These are phyloP conservation scores for Hymenoscyphus infarciens DNA, from an alignment of 2,329 filamentous ascomycete species.

Conservation along the genomic window DNA sequence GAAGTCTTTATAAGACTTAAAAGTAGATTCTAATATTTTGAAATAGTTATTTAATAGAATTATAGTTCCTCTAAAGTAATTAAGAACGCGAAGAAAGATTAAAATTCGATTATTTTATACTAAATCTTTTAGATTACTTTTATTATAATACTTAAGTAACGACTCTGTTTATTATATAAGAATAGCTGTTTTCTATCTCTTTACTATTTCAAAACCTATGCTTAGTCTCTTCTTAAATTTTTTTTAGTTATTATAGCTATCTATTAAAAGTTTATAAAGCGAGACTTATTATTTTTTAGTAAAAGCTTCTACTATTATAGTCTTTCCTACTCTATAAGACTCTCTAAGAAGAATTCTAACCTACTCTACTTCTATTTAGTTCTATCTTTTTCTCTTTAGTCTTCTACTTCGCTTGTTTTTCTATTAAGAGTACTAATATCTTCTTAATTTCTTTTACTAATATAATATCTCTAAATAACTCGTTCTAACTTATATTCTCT, in stretches of 20 bases:
- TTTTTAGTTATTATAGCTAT: neutral
- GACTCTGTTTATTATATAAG: neutral
- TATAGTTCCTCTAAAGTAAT: neutral
- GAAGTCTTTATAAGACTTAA: neutral
- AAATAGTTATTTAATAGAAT: neutral
- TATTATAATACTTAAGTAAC: neutral
- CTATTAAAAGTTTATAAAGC: neutral
- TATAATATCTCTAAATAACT: neutral
- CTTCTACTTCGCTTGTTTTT: neutral
- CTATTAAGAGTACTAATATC: neutral
- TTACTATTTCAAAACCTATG: neutral
- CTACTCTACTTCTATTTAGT: neutral
- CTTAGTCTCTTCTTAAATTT: neutral
- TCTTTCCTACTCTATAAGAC: neutral
- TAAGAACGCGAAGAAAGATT: neutral
- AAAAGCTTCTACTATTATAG: neutral
- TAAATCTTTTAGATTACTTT: neutral
- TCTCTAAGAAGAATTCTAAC: neutral
- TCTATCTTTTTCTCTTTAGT: neutral
- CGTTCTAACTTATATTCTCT: neutral
- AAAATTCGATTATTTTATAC: neutral
- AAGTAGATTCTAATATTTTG: neutral
- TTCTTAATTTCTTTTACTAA: neutral
- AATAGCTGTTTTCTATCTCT: neutral
- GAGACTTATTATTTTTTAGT: neutral